Conservation (phyloP, 345 rosid genomes). For the Populus nigra region DNA sequence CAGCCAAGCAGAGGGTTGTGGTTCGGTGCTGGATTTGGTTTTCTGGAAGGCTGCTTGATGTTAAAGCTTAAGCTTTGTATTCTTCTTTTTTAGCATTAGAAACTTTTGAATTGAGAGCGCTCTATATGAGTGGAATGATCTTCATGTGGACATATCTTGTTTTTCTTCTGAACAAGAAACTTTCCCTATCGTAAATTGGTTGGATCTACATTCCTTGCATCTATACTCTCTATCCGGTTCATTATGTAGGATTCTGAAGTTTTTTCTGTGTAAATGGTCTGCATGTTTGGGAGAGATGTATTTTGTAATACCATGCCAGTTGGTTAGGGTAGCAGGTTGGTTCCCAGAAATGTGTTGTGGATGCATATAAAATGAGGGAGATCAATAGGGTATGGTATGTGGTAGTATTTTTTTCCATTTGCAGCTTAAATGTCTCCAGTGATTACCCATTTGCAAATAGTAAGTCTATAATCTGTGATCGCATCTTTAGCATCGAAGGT, state of each 20-base stretch:
- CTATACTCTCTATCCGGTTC: neutral
- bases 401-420: too few relatives aligned
- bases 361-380: too few relatives aligned
- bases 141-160: constrained; percentile 13
- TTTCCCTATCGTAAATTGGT: neutral
- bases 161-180: constrained; percentile 24
- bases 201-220: neutral
- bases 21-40: constrained; percentile 26
- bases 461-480: too few relatives aligned
- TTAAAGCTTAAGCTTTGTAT: constrained; percentile 14
- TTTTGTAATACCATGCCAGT: neutral
- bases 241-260: neutral
- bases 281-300: neutral
- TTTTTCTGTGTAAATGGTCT: neutral
- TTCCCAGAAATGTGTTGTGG: neutral
- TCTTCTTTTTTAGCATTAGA: constrained; percentile 26
- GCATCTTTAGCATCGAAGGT: too few relatives aligned
- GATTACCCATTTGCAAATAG: too few relatives aligned
- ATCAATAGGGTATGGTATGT: too few relatives aligned
- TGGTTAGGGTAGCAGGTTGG: neutral
- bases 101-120: constrained; percentile 22
- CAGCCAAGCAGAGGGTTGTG: constrained; percentile 26
- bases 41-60: constrained; percentile 26
- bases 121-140: constrained; percentile 15
- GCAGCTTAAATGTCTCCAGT: too few relatives aligned